Percentiles rank a stretch among this genome's conserved stretches.
These are phyloP conservation scores for Tricholoma terreum DNA, from an alignment of 768 basidiomycete species.

Conservation along the genomic window DNA sequence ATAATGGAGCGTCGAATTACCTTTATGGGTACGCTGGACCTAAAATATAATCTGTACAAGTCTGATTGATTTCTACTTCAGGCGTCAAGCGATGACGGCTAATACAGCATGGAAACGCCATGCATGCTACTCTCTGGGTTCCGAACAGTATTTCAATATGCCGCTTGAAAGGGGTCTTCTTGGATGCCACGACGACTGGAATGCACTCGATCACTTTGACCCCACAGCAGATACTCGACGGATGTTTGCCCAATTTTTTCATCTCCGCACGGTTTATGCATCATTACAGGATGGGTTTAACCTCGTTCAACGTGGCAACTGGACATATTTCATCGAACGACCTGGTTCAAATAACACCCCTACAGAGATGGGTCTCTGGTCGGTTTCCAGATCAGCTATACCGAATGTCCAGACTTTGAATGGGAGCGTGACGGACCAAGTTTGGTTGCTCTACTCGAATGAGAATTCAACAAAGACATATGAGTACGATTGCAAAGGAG, in stretches of 20 bases:
- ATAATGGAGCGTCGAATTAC: conserved; percentile 89
- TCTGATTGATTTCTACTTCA: conserved; percentile 24
- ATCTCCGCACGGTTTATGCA: conserved; percentile 64
- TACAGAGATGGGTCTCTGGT: conserved; percentile 90
- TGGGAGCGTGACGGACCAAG: conserved; percentile 58
- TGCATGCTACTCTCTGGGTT: conserved; percentile 89
- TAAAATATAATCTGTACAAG: neutral
- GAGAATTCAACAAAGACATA: conserved; percentile 73
- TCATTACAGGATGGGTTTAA: conserved; percentile 85
- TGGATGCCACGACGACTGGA: conserved; percentile 89
- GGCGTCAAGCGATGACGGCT: conserved; percentile 89
- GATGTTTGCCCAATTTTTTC: conserved; percentile 67
- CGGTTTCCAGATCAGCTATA: conserved; percentile 67
- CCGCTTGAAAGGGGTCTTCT: conserved; percentile 73
- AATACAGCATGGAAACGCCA: conserved; percentile 89
- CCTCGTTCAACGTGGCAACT: conserved; percentile 81
- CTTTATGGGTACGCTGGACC: conserved; percentile 66
- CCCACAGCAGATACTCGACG: conserved; percentile 79
- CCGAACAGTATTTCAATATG: conserved; percentile 93
- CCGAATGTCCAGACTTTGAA: conserved; percentile 54
- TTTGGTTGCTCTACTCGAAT: conserved; percentile 87
- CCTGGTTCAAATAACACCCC: conserved; percentile 81
- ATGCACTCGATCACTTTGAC: conserved; percentile 92
- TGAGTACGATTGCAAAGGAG: conserved; percentile 52
- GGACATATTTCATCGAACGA: conserved; percentile 74